These are phyloP conservation scores for Mycena maculata DNA, from an alignment of 768 basidiomycete genomes.

Conservation along the genomic window DNA sequence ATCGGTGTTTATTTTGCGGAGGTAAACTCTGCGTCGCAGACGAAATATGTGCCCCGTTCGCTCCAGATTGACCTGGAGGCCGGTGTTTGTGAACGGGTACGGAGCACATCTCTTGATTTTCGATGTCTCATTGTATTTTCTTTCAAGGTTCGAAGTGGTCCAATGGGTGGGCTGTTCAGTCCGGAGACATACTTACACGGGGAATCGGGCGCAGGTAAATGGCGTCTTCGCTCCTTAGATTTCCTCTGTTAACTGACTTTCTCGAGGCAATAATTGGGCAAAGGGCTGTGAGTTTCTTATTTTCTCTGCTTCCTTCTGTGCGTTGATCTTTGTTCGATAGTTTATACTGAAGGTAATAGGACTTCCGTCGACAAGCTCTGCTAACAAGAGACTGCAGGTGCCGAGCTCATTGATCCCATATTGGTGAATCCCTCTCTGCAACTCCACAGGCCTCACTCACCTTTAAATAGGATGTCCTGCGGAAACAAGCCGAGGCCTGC, in stretches of 20 bases:
- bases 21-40: constrained; percentile 59
- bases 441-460: constrained; percentile 3
- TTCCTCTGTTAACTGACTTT: too few species aligned
- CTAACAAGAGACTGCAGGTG: constrained; percentile 60
- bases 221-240: too few species aligned
- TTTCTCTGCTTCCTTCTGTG: constrained; percentile 6
- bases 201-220: constrained; percentile 75
- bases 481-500: constrained; percentile 83
- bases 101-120: constrained; percentile 38
- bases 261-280: constrained; percentile 97
- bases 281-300: constrained; percentile 81
- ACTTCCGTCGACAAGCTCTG: constrained; percentile 13
- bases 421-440: constrained; percentile 54
- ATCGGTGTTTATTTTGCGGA: constrained; percentile 87
- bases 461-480: constrained; percentile 69
- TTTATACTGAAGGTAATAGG: constrained; percentile 86
- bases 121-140: constrained; percentile 5
- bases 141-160: constrained; percentile 71
- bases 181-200: constrained; percentile 87
- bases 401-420: constrained; percentile 90
- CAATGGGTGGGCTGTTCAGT: constrained; percentile 80
- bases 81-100: constrained; percentile 83
- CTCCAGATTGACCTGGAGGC: constrained; percentile 92
- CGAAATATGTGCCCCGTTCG: constrained; percentile 90
- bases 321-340: constrained; percentile 51